Base-by-base conservation (phyloP, 31 red algal species). In the Bonnemaisonia californica region DNA sequence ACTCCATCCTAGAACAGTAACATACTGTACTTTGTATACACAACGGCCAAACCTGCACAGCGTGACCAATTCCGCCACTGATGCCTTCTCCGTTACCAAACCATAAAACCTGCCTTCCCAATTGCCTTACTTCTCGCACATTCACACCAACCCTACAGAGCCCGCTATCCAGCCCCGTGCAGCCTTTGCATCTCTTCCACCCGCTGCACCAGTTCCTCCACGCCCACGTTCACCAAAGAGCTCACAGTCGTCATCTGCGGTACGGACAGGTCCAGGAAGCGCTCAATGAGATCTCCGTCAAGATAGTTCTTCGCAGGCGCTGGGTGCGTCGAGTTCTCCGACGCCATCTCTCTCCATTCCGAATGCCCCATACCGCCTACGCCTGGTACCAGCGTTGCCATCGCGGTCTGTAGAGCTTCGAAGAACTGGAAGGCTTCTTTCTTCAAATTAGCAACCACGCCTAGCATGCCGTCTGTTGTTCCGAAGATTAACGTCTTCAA, bases 251-350 rank as follows among this genome's bases (percentile, higher is more conserved):
- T 83, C 93, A 94, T 94, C 70, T 95, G 88, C 35, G 74, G 77
- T 41, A 77, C 76, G 55, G 79, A 75, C 39, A 99, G 81, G 57
- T 99, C 94, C 71, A 95, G 66, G 65, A 91, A 99, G 27, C 93
- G 77, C 60, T 99, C 97, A 56, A 99, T 93, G 41, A 99, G 77
- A 76, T 99, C 97, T n/a, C 97, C 97, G 76, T 99, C 97, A 23
- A 99, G 51, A 79, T 84, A 96, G 48, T 87, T 87, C 41, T 80
- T 83, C 30, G 86, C 86, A 8, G 83, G 70, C 57, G 88, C 79
- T 24, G 69, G 79, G 30, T 59, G 42, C 39, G 88, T 78, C 51
- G 84, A 81, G 19, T 42, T 64, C 11, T 94, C 91, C 35, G 64
- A 57, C 38, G 62, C 69, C 69, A 93, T 91, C 45, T 86, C 83